These are phyloP conservation scores for Sugiyamaella japonica DNA, from an alignment of 1,139 yeast genomes.

Conservation along the genomic window DNA sequence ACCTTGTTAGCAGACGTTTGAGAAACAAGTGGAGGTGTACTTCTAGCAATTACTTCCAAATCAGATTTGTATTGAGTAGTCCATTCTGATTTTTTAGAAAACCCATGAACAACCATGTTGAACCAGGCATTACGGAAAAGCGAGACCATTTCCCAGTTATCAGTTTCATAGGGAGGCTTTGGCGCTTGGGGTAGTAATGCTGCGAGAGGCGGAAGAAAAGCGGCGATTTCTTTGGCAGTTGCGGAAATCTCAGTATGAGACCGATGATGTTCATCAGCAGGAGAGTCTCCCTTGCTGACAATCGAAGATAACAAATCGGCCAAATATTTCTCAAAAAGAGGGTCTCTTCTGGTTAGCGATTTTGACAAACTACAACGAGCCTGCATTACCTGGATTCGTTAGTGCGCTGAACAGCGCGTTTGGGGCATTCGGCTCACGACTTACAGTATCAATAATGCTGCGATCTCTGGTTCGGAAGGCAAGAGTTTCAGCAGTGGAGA, in stretches of 20 bases:
- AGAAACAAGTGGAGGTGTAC: conserved; percentile 90
- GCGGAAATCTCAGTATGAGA: conserved; percentile 75
- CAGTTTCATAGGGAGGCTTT: conserved; percentile 46
- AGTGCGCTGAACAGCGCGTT: neutral
- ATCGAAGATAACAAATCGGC: conserved; percentile 66
- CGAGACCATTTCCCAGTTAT: conserved; percentile 50
- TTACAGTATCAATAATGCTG: conserved; percentile 34
- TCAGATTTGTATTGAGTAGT: conserved; percentile 50
- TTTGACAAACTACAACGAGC: conserved; percentile 47
- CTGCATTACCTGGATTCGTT: conserved; percentile 19
- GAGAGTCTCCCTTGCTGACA: conserved; percentile 79
- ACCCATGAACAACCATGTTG: conserved; percentile 91
- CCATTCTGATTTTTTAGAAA: conserved; percentile 59
- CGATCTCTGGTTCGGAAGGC: conserved; percentile 27
- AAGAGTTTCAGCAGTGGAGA: conserved; percentile 34
- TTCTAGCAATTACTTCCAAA: conserved; percentile 74
- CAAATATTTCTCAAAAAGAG: conserved; percentile 59
- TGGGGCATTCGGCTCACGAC: conserved; percentile 2
- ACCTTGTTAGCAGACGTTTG: conserved; percentile 82
- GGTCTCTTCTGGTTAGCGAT: conserved; percentile 37
- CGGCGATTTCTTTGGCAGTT: conserved; percentile 72
- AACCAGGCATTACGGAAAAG: conserved; percentile 91
- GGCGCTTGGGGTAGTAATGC: conserved; percentile 62
- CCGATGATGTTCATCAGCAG: conserved; percentile 75
- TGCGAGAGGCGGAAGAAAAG: conserved; percentile 73